phyloP scores from a whole-genome alignment of 257 asterid genomes.

The Solanum appendiculatum region DNA sequence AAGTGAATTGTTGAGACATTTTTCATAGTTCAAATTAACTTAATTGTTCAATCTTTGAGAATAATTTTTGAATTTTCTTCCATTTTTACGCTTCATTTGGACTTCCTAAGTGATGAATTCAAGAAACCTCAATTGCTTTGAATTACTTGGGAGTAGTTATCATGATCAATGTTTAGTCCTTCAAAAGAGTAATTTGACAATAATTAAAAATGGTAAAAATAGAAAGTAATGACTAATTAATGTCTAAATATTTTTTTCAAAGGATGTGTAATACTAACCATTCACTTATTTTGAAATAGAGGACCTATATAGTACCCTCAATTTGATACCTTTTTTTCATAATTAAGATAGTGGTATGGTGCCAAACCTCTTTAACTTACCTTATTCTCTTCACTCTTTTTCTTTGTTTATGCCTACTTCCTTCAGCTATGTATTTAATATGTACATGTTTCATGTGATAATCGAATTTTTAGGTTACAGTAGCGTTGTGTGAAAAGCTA shows the following conservation, averaged over 20 bases:
- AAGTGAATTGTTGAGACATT: too few species aligned
- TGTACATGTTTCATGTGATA: not conserved
- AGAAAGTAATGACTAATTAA: too few species aligned
- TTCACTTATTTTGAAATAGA: not conserved
- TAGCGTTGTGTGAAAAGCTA: not conserved
- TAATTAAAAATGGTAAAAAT: too few species aligned
- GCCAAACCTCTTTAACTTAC: not conserved
- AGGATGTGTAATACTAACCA: not conserved
- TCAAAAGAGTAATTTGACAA: not conserved
- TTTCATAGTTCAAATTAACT: not conserved
- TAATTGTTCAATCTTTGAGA: not conserved
- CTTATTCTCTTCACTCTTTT: not conserved
- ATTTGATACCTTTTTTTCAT: not conserved
- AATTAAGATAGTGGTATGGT: not conserved
- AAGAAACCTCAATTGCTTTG: too few species aligned
- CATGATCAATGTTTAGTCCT: not conserved
- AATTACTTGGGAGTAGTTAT: not conserved
- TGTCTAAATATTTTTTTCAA: too few species aligned
- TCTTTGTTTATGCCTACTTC: not conserved
- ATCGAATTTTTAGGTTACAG: not conserved
- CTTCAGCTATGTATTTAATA: not conserved
- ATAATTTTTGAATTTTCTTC: not conserved
- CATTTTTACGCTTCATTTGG: too few species aligned
- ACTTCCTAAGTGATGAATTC: not conserved
- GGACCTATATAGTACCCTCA: not conserved